Percentiles rank a stretch among this genome's conserved stretches.
phyloP scores from a whole-genome alignment of 2,329 filamentous ascomycete species.

The Parafenestella ontariensis region DNA sequence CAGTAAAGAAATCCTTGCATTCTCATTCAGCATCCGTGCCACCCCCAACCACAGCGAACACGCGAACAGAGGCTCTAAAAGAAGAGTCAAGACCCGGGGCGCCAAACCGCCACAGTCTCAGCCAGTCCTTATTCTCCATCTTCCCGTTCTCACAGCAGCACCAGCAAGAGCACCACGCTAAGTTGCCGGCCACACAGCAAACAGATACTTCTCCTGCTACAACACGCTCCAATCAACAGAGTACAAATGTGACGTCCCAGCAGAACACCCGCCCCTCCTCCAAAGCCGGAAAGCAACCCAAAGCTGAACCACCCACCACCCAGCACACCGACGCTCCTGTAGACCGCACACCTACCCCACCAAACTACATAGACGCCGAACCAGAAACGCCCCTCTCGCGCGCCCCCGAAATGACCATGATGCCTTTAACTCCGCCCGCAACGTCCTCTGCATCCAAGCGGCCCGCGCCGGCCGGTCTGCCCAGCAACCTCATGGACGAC shows the following conservation, averaged over 20 bases:
- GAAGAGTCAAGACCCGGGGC: slow-evolving; percentile 22
- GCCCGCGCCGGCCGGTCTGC: slow-evolving; percentile 32
- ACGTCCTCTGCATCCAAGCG: slow-evolving; percentile 10
- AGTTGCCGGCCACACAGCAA: slow-evolving; percentile 35
- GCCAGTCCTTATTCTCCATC: slow-evolving; percentile 44
- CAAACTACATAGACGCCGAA: slow-evolving; percentile 5
- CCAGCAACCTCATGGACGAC: slow-evolving; percentile 45
- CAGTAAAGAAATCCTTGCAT: slow-evolving; percentile 23
- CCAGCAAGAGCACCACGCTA: slow-evolving; percentile 40
- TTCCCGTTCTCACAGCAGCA: slow-evolving; percentile 45
- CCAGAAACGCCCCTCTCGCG: slow-evolving; percentile 17
- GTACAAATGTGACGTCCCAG: neutral
- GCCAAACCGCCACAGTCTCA: slow-evolving; percentile 42
- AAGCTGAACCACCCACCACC: neutral
- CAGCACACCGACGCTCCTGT: neutral
- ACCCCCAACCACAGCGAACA: slow-evolving; percentile 16
- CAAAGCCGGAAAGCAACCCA: slow-evolving; percentile 2
- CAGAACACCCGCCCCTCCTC: neutral
- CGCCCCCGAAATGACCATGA: slow-evolving; percentile 42
- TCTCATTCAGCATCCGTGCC: slow-evolving; percentile 41
- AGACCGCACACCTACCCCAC: slow-evolving; percentile 12
- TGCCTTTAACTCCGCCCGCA: slow-evolving; percentile 40
- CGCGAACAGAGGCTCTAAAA: slow-evolving; percentile 9
- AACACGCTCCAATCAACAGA: neutral
- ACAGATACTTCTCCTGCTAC: slow-evolving; percentile 5